Evolutionary conservation across 768 basidiomycete species (phyloP).

Genomic region (Lactarius pseudohatsudake): DNA sequence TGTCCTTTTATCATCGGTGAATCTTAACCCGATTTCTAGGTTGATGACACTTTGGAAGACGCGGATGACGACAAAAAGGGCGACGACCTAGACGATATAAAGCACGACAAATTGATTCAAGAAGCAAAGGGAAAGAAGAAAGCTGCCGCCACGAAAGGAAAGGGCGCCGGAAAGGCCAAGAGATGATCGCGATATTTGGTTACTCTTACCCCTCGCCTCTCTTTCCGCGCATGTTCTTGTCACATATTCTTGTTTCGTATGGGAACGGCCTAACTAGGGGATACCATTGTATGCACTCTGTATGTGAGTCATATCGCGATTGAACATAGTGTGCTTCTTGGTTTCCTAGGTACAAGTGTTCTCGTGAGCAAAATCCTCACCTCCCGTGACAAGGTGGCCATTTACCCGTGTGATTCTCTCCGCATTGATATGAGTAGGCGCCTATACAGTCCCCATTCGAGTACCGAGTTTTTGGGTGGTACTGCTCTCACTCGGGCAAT

Average conservation of each 20-base stretch:
- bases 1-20: not conserved
- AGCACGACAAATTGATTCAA: conserved; percentile 38
- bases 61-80: conserved; percentile 30
- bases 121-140: conserved; percentile 21
- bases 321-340: conserved; percentile 11
- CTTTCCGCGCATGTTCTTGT: conserved; percentile 7
- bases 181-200: conserved; percentile 1
- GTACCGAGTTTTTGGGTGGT: not conserved
- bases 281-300: not conserved
- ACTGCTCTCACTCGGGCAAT: not conserved
- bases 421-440: not conserved
- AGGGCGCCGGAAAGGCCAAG: conserved; percentile 25
- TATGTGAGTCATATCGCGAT: conserved; percentile 19
- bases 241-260: conserved; percentile 16
- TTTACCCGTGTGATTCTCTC: not conserved
- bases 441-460: not conserved
- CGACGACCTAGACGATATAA: conserved; percentile 31
- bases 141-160: conserved; percentile 16
- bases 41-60: conserved; percentile 30
- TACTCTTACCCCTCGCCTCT: not conserved
- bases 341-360: conserved; percentile 2
- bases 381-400: not conserved
- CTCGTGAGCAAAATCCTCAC: not conserved
- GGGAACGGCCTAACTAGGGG: conserved; percentile 14
- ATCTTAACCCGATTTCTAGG: conserved; percentile 15